Evolutionary conservation across 257 asterid species (phyloP), one percentile per base, ranked within the genome.

Genomic region (Prunella vulgaris): DNA sequence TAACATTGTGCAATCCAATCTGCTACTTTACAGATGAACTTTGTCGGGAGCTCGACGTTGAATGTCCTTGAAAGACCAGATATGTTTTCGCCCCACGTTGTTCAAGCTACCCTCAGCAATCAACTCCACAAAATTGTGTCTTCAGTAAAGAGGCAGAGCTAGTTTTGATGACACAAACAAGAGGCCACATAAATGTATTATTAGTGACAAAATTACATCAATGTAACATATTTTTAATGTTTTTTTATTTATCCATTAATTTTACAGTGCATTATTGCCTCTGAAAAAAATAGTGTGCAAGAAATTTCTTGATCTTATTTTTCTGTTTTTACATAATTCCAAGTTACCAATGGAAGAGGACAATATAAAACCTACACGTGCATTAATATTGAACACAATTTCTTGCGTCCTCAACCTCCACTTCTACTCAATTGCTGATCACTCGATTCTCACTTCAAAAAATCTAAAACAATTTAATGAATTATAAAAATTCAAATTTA

Each of bases 301-400:
- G 3, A 20, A 37, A 30, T 7, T 40, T 40, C 48, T 40, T 5
- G 0, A 10, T 5, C 2, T 27, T 8, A 44, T 37, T 59, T 61
- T 49, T 5, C 33, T 27, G 38, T 56, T 44, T n/a, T 27, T 33
- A 18, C 68, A 74, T 8, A 57, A 30, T 18, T 35, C 52, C 40
- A 46, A 27, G 13, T 13, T 37, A 32, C 53, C 24, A 49, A 24
- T 9, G 2, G n/a, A 1, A 21, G 28, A 60, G 17, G 51, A 44
- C 33, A 69, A 15, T 17, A 49, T 9, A 22, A 56, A 49, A 32
- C 4, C 46, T 10, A 77, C 81, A 88, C 92, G 90, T 85, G 92
- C 86, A 77, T 66, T 87, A 84, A 80, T 74, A 59, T 49, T 64
- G 69, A 49, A 71, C 95, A 85, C 95, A 82, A 64, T 73, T 66